These are phyloP conservation scores for Boletellus deceptivus DNA, from an alignment of 1,284 basidiomycete genomes.

Conservation along the genomic window DNA sequence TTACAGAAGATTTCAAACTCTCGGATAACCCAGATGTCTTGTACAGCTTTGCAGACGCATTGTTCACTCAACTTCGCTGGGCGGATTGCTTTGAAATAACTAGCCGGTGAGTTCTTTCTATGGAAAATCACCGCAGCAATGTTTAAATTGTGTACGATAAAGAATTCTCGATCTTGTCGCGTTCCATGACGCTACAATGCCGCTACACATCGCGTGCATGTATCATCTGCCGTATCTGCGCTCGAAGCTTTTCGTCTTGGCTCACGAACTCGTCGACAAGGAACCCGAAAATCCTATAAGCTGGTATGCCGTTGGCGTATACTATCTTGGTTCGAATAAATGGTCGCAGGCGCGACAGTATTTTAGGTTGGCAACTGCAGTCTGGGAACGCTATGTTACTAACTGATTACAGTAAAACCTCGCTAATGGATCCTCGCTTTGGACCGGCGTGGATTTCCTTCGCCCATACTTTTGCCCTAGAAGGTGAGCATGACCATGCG, in stretches of 20 bases:
- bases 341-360: constrained; percentile 90
- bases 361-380: constrained; percentile 64
- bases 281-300: constrained; percentile 91
- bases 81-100: constrained; percentile 93
- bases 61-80: constrained; percentile 88
- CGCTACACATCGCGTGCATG: constrained; percentile 96
- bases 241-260: constrained; percentile 91
- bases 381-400: background rate
- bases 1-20: constrained; percentile 78
- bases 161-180: constrained; percentile 82
- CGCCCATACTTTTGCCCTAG: constrained; percentile 94
- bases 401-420: constrained; percentile 72
- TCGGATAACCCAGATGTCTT: constrained; percentile 91
- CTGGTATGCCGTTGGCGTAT: constrained; percentile 98
- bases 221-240: constrained; percentile 89
- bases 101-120: constrained; percentile 51
- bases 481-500: constrained; percentile 98
- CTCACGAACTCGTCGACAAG: constrained; percentile 91
- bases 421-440: constrained; percentile 95
- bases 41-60: constrained; percentile 87
- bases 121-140: background rate
- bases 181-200: constrained; percentile 84
- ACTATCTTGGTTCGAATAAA: constrained; percentile 87
- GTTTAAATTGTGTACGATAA: constrained; percentile 10
- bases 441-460: constrained; percentile 97